Evolutionary conservation across 345 rosid species (phyloP).

Genomic region (Murraya paniculata): DNA sequence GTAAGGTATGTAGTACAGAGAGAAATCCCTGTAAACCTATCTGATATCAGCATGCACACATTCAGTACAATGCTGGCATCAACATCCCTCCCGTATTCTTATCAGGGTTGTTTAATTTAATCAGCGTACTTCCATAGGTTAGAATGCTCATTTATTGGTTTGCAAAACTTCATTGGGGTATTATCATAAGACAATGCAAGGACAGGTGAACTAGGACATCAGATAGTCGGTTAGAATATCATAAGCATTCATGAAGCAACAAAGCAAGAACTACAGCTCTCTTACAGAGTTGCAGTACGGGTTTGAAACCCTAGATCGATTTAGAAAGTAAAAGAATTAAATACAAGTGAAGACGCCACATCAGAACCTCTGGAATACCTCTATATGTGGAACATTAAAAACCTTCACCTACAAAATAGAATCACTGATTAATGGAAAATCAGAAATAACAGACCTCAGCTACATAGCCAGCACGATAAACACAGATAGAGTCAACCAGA

Average conservation of each 20-base stretch:
- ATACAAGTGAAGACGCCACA: neutral
- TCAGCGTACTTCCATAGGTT: neutral
- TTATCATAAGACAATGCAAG: neutral
- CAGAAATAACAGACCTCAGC: slow-evolving; percentile 54
- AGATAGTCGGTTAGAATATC: neutral
- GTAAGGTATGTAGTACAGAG: neutral
- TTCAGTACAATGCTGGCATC: neutral
- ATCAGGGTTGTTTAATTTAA: neutral
- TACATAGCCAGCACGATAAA: slow-evolving; percentile 90
- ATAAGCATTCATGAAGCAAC: neutral
- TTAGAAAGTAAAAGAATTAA: neutral
- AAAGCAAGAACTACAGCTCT: neutral
- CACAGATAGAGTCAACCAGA: slow-evolving; percentile 62
- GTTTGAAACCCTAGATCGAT: neutral
- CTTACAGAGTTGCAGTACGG: neutral
- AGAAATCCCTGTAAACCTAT: neutral
- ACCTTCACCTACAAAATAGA: neutral
- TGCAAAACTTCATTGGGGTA: neutral
- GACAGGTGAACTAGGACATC: neutral
- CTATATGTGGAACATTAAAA: neutral
- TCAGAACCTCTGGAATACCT: neutral
- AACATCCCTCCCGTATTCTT: neutral
- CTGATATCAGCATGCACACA: neutral
- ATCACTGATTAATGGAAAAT: slow-evolving; percentile 2
- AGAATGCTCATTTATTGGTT: neutral